Base-by-base conservation (phyloP, 176 grass and related monocot genomes). In the Rhipidocladum racemiflorum region DNA sequence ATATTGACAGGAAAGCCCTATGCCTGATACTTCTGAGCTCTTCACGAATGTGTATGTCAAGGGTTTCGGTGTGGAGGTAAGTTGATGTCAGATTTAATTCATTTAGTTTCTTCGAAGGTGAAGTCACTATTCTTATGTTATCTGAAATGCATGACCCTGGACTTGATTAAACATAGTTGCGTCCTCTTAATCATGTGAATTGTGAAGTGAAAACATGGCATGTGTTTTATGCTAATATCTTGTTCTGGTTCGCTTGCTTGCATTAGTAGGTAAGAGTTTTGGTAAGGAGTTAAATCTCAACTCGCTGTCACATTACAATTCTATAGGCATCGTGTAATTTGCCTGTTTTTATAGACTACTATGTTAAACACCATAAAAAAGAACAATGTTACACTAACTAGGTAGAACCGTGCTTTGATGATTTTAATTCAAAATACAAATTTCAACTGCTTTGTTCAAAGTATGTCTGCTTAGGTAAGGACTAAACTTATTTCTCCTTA, bases 31-130 rank as follows among this genome's bases (percentile, higher is more conserved):
- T 74, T 95, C 82, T 82, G 96, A 93, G 71, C 96, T 99, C 46
- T 99, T 99, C 67, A 95, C 78, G 8, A 91, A 99, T 85, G 89
- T 99, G 15, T 95, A 90, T 54, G 89, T 81, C 14, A 95, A 99
- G 85, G 96, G 85, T 84, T 99, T 64, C 24, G 91, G 91, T 5
- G 78, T 82, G 32, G 89, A 99, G 87, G 96, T 99, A 90, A 83
- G 86, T 78, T 67, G 35, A 28, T 76, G 10, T 24, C 16, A 48
- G 21, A 85, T 71, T 35, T 78, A 25, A 65, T 65, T 48, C 79
- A 62, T 57, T 32, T 20, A 48, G 49, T 71, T 54, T 59, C 12
- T 61, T 68, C 75, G 5, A 18, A 30, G 28, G 1, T 74, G 60
- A 63, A 67, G 10, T 49, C 39, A 5, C 30, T 9, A 68, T 88